Base-by-base conservation (phyloP, 306 rosid genomes). In the Quercus aquifolioides region DNA sequence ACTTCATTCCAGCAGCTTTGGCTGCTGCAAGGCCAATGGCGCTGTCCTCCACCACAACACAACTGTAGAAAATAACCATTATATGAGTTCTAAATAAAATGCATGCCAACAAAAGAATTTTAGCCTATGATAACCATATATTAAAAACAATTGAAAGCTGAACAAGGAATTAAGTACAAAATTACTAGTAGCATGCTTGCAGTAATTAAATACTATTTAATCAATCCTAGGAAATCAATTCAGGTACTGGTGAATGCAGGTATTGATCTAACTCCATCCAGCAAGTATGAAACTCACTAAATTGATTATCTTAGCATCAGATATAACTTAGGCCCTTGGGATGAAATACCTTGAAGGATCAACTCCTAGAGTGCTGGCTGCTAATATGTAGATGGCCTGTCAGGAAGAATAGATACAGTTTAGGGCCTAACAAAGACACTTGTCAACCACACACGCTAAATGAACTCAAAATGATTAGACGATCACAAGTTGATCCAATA, bases 11-110 rank as follows among this genome's bases (percentile, higher is more conserved):
- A 18, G 98, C 98, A 41, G 86, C 86, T 89, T 93, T 95, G 74
- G 98, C 99, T 62, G 99, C 99, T 59, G 97, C 92, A 63, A 95
- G 96, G 85, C 99, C 96, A 81, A 95, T 95, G 82, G 92, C 93
- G 35, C 98, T 95, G 81, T 95, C 98, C 89, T 93, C 98, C 55
- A 93, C 90, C 87, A 95, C 99, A 73, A 91, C 97, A 85, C 99
- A 93, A 80, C 99, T 95, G 92, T 74, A 75, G 49, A 82, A 78
- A 75, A 78, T 30, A 78, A 30, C 59, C 23, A 46, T 38, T 23
- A 31, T 18, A 71, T 7, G 60, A 70, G 35, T 75, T 73, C 68
- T 74, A 73, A 56, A 62, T 69, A 79, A 84, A 19, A 55, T 49
- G 9, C 26, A 10, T 31, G 20, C 30, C n/a, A 65, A 67, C 41